Percentiles rank a stretch among this genome's conserved stretches.
These are phyloP conservation scores for Aspergillus nomiae DNA, from an alignment of 2,329 filamentous ascomycete species.

Conservation along the genomic window DNA sequence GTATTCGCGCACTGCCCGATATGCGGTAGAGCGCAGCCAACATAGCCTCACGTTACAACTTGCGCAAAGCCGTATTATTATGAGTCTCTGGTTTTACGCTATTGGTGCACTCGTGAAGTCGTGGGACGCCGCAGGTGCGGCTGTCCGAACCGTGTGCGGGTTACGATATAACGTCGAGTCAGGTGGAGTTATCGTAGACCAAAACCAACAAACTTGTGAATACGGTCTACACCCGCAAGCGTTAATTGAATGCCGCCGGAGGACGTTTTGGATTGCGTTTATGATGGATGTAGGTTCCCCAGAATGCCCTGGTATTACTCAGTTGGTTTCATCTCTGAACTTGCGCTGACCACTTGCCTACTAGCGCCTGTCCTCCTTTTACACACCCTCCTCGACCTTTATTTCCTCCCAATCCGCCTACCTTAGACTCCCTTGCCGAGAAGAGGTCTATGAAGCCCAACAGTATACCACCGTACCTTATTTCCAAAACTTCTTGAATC, in stretches of 20 bases:
- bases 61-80: conserved; percentile 67
- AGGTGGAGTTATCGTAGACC: conserved; percentile 50
- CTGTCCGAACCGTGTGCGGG: conserved; percentile 60
- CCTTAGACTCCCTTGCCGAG: conserved; percentile 65
- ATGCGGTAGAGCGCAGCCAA: conserved; percentile 56
- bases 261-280: conserved; percentile 73
- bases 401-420: conserved; percentile 68
- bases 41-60: conserved; percentile 63
- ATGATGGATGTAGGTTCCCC: conserved; percentile 61
- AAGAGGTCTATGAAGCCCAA: conserved; percentile 64
- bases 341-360: conserved; percentile 17
- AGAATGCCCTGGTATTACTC: background rate
- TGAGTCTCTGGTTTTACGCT: conserved; percentile 67
- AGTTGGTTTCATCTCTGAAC: conserved; percentile 17
- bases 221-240: conserved; percentile 61
- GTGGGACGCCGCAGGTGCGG: conserved; percentile 65
- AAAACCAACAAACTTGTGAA: conserved; percentile 50
- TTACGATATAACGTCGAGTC: conserved; percentile 67
- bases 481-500: conserved; percentile 58
- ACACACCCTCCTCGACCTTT: conserved; percentile 55
- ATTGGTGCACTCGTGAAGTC: conserved; percentile 61
- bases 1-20: conserved; percentile 59
- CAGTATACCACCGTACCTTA: conserved; percentile 59
- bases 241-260: conserved; percentile 66
- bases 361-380: conserved; percentile 62